A percentile compares a stretch with the other conserved stretches of the same genome.
These are phyloP conservation scores for Teratosphaeriaceae sp. DNA, from an alignment of 2,329 filamentous ascomycete genomes.

Conservation along the genomic window DNA sequence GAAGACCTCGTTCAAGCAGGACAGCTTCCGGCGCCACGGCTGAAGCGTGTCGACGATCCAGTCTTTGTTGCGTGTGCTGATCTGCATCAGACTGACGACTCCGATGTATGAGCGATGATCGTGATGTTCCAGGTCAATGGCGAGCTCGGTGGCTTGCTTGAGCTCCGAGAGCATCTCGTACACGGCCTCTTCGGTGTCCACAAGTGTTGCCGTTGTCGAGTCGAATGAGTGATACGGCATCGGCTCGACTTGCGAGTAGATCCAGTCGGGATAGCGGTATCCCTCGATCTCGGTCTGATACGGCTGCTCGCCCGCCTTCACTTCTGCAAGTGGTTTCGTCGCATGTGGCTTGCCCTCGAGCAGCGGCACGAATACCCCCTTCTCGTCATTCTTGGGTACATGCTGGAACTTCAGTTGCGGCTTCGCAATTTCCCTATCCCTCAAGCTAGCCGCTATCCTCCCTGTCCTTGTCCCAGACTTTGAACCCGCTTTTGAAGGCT, in stretches of 20 bases:
- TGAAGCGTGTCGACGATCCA: slow-evolving; percentile 96
- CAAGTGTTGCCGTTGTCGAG: slow-evolving; percentile 68
- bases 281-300: slow-evolving; percentile 78
- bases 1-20: slow-evolving; percentile 90
- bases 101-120: slow-evolving; percentile 85
- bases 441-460: slow-evolving; percentile 17
- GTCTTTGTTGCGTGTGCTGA: slow-evolving; percentile 89
- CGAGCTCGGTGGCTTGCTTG: slow-evolving; percentile 79
- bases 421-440: slow-evolving; percentile 57
- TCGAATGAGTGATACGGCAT: slow-evolving; percentile 70
- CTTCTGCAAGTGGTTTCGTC: slow-evolving; percentile 54
- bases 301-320: slow-evolving; percentile 52
- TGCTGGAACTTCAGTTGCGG: slow-evolving; percentile 76
- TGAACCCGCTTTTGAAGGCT: slow-evolving; percentile 26
- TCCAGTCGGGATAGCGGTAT: slow-evolving; percentile 62
- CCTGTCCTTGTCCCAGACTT: slow-evolving; percentile 12
- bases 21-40: slow-evolving; percentile 84
- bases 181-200: slow-evolving; percentile 82
- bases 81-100: slow-evolving; percentile 91
- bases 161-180: slow-evolving; percentile 80
- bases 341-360: slow-evolving; percentile 81
- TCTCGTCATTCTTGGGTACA: slow-evolving; percentile 64
- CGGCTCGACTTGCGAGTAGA: slow-evolving; percentile 64
- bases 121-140: slow-evolving; percentile 92
- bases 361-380: slow-evolving; percentile 71